These are phyloP conservation scores for Pleurotus eryngii DNA, from an alignment of 768 basidiomycete genomes.

Conservation along the genomic window DNA sequence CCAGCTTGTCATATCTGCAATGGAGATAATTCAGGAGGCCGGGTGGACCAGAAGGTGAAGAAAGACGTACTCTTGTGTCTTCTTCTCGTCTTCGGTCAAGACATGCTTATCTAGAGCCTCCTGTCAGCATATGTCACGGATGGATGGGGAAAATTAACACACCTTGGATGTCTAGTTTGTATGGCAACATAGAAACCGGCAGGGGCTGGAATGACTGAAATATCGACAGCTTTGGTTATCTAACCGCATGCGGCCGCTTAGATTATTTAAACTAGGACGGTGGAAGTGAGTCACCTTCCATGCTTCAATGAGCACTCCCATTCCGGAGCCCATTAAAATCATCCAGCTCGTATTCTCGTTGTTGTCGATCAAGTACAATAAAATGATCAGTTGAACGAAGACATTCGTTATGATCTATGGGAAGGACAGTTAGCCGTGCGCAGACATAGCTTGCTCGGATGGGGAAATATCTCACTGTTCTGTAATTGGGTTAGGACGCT, in stretches of 20 bases:
- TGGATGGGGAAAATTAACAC: constrained; percentile 18
- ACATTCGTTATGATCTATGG: constrained; percentile 82
- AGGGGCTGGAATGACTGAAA: constrained; percentile 59
- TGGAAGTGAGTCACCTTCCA: constrained; percentile 72
- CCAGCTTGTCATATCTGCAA: constrained; percentile 80
- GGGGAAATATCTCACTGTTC: too few relatives aligned
- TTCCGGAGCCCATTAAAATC: constrained; percentile 87
- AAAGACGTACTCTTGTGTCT: constrained; percentile 82
- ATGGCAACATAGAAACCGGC: constrained; percentile 72
- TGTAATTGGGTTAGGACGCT: too few relatives aligned
- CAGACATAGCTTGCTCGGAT: too few relatives aligned
- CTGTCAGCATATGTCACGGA: constrained; percentile 1
- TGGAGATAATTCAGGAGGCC: not conserved
- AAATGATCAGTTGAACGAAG: constrained; percentile 85
- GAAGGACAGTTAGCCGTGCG: constrained; percentile 20
- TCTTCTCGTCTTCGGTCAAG: constrained; percentile 95
- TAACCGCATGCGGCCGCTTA: constrained; percentile 21
- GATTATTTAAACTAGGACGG: constrained; percentile 11
- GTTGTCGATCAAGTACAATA: constrained; percentile 93
- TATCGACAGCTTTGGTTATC: constrained; percentile 91
- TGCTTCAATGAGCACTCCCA: constrained; percentile 81
- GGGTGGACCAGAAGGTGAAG: constrained; percentile 4
- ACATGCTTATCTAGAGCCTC: constrained; percentile 80
- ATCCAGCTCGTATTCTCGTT: constrained; percentile 96
- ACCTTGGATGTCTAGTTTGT: constrained; percentile 82